phyloP scores from a whole-genome alignment of 139 green algal species.

The Desmodesmus armatus region DNA sequence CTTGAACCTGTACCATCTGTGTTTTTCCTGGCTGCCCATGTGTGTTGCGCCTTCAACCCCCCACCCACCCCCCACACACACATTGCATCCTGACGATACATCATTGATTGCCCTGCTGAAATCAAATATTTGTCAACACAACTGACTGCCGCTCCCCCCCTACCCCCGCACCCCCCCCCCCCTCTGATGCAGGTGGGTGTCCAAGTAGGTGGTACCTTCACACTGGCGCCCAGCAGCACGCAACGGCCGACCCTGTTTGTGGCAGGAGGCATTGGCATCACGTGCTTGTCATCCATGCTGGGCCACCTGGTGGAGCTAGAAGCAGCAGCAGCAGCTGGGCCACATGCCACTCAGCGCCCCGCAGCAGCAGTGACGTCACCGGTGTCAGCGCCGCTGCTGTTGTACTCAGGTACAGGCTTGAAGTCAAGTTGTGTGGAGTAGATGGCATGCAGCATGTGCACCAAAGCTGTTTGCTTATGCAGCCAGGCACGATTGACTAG shows the following conservation, averaged over 20 bases:
- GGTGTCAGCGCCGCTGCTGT: background rate
- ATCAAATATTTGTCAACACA: too few species aligned
- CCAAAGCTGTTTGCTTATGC: background rate
- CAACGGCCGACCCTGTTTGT: constrained; percentile 30
- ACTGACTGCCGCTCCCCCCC: too few species aligned
- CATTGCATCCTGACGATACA: too few species aligned
- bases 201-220: constrained; percentile 34
- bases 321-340: constrained; percentile 23
- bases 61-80: too few species aligned
- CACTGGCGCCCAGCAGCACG: background rate
- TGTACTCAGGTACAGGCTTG: constrained; percentile 32
- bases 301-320: constrained; percentile 6
- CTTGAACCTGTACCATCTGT: too few species aligned
- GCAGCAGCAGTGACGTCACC: too few species aligned
- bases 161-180: too few species aligned
- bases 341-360: background rate
- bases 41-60: too few species aligned
- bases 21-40: too few species aligned
- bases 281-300: constrained; percentile 35
- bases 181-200: constrained; percentile 34
- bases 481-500: background rate
- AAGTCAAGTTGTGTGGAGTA: background rate
- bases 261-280: constrained; percentile 49
- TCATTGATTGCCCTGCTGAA: too few species aligned
- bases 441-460: background rate